Conservation (phyloP, 1,284 basidiomycete species). For the Austroboletus niveus region DNA sequence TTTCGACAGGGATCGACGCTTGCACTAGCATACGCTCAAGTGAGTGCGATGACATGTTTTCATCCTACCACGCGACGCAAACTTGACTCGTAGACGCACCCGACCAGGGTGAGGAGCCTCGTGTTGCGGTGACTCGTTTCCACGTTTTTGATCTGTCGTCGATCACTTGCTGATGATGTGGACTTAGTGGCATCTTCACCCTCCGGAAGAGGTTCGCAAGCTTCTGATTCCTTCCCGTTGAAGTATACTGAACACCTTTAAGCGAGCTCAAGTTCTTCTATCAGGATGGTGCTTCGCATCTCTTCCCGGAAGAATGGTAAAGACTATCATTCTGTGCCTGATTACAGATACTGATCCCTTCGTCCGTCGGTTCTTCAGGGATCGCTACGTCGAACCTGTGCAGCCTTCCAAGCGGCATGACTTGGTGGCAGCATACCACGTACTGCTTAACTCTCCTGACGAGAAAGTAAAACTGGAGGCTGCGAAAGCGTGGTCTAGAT, state of each 20-base stretch:
- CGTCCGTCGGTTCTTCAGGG: conserved; percentile 45
- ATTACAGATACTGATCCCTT: neutral
- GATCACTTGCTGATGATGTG: neutral
- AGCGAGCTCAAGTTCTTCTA: conserved; percentile 93
- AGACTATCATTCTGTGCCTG: conserved; percentile 6
- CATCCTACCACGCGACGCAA: neutral
- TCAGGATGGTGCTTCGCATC: conserved; percentile 75
- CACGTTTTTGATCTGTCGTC: neutral
- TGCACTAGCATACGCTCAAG: conserved; percentile 86
- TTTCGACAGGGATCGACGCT: conserved; percentile 79
- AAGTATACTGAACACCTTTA: neutral
- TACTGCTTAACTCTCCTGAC: conserved; percentile 76
- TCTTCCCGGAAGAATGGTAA: conserved; percentile 89
- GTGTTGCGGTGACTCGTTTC: conserved; percentile 63
- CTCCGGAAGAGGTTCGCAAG: conserved; percentile 64
- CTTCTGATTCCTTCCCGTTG: neutral
- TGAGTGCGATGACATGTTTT: conserved; percentile 23
- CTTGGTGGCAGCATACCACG: conserved; percentile 82
- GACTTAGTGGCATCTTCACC: conserved; percentile 80
- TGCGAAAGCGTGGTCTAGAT: conserved; percentile 85
- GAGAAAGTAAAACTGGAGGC: conserved; percentile 66
- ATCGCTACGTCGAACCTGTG: conserved; percentile 78
- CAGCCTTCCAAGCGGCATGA: conserved; percentile 78
- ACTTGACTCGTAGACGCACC: conserved; percentile 56
- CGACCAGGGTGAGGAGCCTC: conserved; percentile 76